These are phyloP conservation scores for Sporobolomyces pararoseus DNA, from an alignment of 768 basidiomycete genomes.

Conservation along the genomic window DNA sequence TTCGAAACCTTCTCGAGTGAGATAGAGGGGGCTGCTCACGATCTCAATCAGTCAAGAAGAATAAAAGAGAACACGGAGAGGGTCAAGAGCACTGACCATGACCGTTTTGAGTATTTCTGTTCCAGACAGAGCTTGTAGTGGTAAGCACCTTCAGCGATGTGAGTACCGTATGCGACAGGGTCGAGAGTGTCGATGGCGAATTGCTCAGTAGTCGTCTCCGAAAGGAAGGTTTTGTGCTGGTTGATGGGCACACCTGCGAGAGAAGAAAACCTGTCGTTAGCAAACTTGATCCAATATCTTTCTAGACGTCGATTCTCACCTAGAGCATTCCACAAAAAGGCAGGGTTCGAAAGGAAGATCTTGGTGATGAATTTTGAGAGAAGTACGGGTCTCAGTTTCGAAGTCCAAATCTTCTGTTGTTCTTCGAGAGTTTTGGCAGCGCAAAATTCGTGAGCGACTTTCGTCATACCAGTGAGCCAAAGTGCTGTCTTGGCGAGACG, in stretches of 20 bases:
- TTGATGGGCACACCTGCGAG: slow-evolving; percentile 61
- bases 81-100: too few species aligned
- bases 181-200: slow-evolving; percentile 52
- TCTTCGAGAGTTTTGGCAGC: slow-evolving; percentile 57
- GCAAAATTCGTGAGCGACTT: slow-evolving; percentile 60
- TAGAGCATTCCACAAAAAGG: slow-evolving; percentile 70
- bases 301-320: slow-evolving; percentile 65
- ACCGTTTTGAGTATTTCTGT: slow-evolving; percentile 43
- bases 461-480: slow-evolving; percentile 58
- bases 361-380: slow-evolving; percentile 60
- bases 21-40: slow-evolving; percentile 56
- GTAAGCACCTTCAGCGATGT: slow-evolving; percentile 54
- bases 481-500: slow-evolving; percentile 62
- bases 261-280: too few species aligned
- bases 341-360: slow-evolving; percentile 54
- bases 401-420: slow-evolving; percentile 63
- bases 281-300: not conserved
- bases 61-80: too few species aligned
- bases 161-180: slow-evolving; percentile 51
- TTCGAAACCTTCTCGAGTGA: slow-evolving; percentile 62
- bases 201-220: slow-evolving; percentile 47
- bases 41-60: too few species aligned
- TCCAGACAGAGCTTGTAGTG: slow-evolving; percentile 37
- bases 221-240: slow-evolving; percentile 50
- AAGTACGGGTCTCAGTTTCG: slow-evolving; percentile 61